Percentiles rank a stretch among this genome's conserved stretches.
Conservation (phyloP, 2,329 filamentous ascomycete genomes). For the Fonsecaea monophora region DNA sequence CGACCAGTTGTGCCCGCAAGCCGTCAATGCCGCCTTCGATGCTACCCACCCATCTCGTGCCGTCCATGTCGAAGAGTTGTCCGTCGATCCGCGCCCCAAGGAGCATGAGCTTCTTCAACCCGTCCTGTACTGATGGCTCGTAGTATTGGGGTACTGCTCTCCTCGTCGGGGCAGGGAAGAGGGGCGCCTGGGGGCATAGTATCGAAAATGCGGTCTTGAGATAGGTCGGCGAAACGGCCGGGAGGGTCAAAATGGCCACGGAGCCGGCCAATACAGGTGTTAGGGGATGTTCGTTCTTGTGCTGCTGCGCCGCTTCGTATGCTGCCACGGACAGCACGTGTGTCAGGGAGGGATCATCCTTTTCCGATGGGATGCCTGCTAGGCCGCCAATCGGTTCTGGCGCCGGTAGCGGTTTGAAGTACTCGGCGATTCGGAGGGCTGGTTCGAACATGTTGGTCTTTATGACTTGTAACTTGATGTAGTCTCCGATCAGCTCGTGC, state of each 20-base stretch:
- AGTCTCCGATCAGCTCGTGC: conserved; percentile 58
- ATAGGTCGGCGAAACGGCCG: conserved; percentile 80
- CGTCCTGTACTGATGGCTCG: conserved; percentile 78
- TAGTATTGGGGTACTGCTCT: conserved; percentile 80
- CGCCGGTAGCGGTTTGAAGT: conserved; percentile 65
- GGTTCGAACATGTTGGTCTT: conserved; percentile 88
- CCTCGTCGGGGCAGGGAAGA: conserved; percentile 78
- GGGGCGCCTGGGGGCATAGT: conserved; percentile 71
- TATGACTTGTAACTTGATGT: conserved; percentile 79
- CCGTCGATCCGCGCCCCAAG: conserved; percentile 88
- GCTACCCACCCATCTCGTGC: conserved; percentile 72
- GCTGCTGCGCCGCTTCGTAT: conserved; percentile 57
- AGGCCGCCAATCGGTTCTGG: conserved; percentile 43
- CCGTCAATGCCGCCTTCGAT: conserved; percentile 85
- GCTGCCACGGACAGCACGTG: conserved; percentile 67
- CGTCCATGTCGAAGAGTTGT: conserved; percentile 78
- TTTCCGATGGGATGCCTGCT: conserved; percentile 41
- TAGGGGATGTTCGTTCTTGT: conserved; percentile 66
- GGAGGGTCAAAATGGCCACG: conserved; percentile 79
- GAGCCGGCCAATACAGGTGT: conserved; percentile 81
- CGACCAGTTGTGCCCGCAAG: conserved; percentile 80
- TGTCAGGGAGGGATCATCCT: conserved; percentile 53
- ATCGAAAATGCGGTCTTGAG: conserved; percentile 81
- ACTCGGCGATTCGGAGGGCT: conserved; percentile 85
- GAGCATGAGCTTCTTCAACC: conserved; percentile 83